Base-by-base conservation (phyloP, 2,329 filamentous ascomycete genomes). In the Colletotrichum caudatum region DNA sequence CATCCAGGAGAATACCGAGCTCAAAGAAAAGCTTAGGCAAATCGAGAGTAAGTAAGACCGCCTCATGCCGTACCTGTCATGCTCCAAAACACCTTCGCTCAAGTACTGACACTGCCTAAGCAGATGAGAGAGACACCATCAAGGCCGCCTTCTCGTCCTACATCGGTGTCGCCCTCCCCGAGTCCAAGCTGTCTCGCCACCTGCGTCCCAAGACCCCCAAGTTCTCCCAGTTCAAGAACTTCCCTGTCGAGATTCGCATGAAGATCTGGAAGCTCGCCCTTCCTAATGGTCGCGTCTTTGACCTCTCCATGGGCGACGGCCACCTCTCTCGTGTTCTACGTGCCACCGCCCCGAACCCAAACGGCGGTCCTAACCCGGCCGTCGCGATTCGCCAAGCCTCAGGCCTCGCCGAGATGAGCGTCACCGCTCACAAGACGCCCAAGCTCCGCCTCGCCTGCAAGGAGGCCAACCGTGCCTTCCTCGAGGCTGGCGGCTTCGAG, bases 261-360 rank as follows among this genome's bases (percentile, higher is more conserved):
- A 73, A 64, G 61, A 74, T 74, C 20, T 74, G 73, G 73, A 73
- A 74, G 61, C 37, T 71, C 23, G 71, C 71, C 6, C 67, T 74
- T 11, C 73, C 71, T 3, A 50, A 58, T 29, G 57, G 60, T 35
- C 61, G 73, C 3, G 56, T 74, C n/a, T 74, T 74, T 20, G 69
- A 72, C 33, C 54, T 72, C 8, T 58, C 58, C 11, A 57, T 58
- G 8, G 57, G 57, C 46, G 69, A 71, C 29, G 57, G 26, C 26
- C 69, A 71, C 53, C 67, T 71, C 20, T 66, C 66, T 23, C 69
- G 69, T 14, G 39, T 71, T 37, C 60, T 71, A 44, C 64, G 69
- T 29, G 58, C 35, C 51, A 41, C 58, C 23, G 35, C 39, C 8
- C 35, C 65, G 9, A 26, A 39, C 37, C 39, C 58, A 23, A 60